Base-by-base conservation (phyloP, 2,329 filamentous ascomycete species). In the Claviceps spartinae region DNA sequence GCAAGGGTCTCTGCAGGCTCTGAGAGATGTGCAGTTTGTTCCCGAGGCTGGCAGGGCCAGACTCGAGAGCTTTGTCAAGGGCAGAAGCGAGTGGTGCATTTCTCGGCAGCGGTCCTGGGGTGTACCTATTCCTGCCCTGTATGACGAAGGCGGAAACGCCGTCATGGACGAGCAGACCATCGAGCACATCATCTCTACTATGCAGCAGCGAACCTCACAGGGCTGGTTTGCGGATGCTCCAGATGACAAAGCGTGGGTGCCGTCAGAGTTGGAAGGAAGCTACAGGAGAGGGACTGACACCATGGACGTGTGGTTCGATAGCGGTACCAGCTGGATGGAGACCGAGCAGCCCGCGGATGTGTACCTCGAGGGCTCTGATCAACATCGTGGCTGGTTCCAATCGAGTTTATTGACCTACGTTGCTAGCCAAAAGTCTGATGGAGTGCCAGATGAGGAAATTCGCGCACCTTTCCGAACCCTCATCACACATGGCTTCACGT, bases 241-340 rank as follows among this genome's bases (percentile, higher is more conserved):
- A 1, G 78, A 90, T 55, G 89, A 97, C 50, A 70, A 76, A 24
- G 79, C 78, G 0, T 98, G 91, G 91, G 74, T 94, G 36, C 81
- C 83, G 2, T 67, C 78, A 5, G 76, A 78, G 9, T 71, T 95
- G 1, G 70, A 74, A 14, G 72, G 73, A 8, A 63, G 70, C 5
- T 93, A 85, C 63, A 73, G 78, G 47, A 84, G 93, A 56, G 91
- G 91, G 14, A 86, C 75, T 44, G 93, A 98, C 62, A 98, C 93
- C 0, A 98, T 98, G 93, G 93, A 98, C 66, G 93, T 98, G 9
- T 98, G 93, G 93, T 98, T 98, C 60, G 93, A 98, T 66, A 97
- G 93, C 58, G 93, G 93, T 5, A 95, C 86, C 48, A 95, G 88
- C 62, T 98, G 93, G 93, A 85, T 75, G 4, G 75, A 79, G 62